phyloP scores from a whole-genome alignment of 2,329 filamentous ascomycete genomes.

The Allantophomopsis cytisporea region DNA sequence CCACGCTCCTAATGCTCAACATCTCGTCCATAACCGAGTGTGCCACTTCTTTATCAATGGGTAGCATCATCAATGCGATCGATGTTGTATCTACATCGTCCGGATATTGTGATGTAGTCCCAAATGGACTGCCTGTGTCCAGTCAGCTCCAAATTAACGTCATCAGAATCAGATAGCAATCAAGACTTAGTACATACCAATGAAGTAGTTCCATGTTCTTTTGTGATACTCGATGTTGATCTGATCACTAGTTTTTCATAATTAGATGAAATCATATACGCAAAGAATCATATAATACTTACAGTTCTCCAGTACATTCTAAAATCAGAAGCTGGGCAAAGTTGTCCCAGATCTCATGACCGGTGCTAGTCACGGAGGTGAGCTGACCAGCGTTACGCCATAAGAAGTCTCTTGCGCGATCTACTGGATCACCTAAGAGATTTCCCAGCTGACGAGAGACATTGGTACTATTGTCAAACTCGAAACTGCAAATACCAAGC shows the following conservation, averaged over 20 bases:
- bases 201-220: no score
- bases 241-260: no score
- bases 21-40: constrained; percentile 1
- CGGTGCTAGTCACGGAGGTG: neutral
- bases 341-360: constrained; percentile 8
- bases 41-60: neutral
- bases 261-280: neutral
- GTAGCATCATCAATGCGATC: constrained; percentile 1
- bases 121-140: neutral
- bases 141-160: no score
- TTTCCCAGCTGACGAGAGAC: no score
- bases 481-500: no score
- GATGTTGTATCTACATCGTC: constrained; percentile 3
- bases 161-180: no score
- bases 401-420: no score
- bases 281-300: constrained; percentile 1
- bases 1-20: neutral
- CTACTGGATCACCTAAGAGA: no score
- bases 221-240: no score
- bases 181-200: no score
- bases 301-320: constrained; percentile 16
- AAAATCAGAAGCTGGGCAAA: constrained; percentile 24
- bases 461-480: no score
- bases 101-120: constrained; percentile 1
- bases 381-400: neutral